These are phyloP conservation scores for Lyophyllum shimeji DNA, from an alignment of 768 basidiomycete genomes.

Conservation along the genomic window DNA sequence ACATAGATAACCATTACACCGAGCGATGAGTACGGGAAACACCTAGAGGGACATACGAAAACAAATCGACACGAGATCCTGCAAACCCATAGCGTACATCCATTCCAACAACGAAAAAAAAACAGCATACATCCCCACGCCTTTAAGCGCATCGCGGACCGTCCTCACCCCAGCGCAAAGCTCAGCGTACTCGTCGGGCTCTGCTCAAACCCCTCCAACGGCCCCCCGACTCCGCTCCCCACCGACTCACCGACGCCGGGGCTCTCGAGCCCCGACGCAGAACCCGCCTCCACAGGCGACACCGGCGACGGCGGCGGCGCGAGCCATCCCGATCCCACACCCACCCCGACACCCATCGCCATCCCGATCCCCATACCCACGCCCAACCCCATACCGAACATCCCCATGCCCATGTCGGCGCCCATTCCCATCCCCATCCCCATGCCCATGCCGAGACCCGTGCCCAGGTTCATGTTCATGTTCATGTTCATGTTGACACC, in stretches of 20 bases:
- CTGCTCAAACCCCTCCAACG: conserved; percentile 6
- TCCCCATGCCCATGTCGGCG: conserved; percentile 13
- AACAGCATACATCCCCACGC: too few relatives aligned
- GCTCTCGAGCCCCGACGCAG: background rate
- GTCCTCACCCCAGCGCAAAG: conserved; percentile 25
- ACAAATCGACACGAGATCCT: background rate
- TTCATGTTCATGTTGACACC: conserved; percentile 8
- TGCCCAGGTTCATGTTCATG: conserved; percentile 8
- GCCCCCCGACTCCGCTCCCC: background rate
- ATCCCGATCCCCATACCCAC: conserved; percentile 8
- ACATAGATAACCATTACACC: background rate
- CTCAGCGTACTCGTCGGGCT: conserved; percentile 24
- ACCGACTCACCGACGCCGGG: background rate
- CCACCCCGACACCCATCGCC: conserved; percentile 9
- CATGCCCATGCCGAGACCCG: conserved; percentile 10
- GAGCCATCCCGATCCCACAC: background rate
- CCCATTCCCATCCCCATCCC: background rate
- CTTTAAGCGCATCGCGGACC: too few relatives aligned
- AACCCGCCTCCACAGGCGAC: background rate
- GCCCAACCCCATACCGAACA: conserved; percentile 27
- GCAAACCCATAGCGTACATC: too few relatives aligned
- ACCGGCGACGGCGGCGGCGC: background rate
- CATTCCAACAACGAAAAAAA: background rate
- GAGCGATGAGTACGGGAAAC: background rate
- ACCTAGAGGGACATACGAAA: background rate